phyloP scores from a whole-genome alignment of 192 early-diverging fungal genomes.

The Dispira parvispora region DNA sequence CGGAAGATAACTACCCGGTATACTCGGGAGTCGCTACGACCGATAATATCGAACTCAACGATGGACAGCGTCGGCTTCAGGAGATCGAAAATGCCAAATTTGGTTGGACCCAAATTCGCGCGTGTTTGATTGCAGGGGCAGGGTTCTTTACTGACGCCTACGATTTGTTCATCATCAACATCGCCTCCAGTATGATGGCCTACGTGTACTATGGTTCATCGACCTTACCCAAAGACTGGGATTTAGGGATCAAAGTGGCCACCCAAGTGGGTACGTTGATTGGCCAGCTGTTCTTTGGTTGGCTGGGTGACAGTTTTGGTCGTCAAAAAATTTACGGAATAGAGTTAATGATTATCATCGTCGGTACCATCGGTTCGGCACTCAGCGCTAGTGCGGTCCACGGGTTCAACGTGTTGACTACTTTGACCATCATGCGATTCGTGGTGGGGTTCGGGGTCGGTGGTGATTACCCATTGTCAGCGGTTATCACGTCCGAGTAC shows the following conservation, averaged over 20 bases:
- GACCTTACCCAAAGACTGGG: constrained; percentile 47
- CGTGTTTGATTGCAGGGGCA: constrained; percentile 53
- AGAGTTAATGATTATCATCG: constrained; percentile 79
- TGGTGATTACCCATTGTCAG: constrained; percentile 89
- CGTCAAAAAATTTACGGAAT: constrained; percentile 81
- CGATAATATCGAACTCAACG: neutral
- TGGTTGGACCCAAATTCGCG: constrained; percentile 54
- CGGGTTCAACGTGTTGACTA: constrained; percentile 45
- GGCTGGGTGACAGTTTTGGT: constrained; percentile 74
- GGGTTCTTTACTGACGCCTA: constrained; percentile 93
- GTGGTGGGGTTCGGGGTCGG: constrained; percentile 87
- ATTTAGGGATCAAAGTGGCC: constrained; percentile 74
- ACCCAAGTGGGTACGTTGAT: constrained; percentile 78
- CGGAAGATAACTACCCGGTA: no score
- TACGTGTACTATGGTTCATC: constrained; percentile 41
- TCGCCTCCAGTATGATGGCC: constrained; percentile 76
- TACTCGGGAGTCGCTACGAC: neutral
- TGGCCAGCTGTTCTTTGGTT: constrained; percentile 82
- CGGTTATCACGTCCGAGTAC: constrained; percentile 88
- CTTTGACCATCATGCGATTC: constrained; percentile 79
- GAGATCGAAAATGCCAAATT: constrained; percentile 53
- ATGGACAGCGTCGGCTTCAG: neutral
- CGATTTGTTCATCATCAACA: constrained; percentile 86
- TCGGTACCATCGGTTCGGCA: constrained; percentile 65
- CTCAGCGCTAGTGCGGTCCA: constrained; percentile 49